Percentiles rank a stretch among this genome's conserved stretches.
These are phyloP conservation scores for Plasmopara muralis DNA, from an alignment of 352 stramenopile species.

Conservation along the genomic window DNA sequence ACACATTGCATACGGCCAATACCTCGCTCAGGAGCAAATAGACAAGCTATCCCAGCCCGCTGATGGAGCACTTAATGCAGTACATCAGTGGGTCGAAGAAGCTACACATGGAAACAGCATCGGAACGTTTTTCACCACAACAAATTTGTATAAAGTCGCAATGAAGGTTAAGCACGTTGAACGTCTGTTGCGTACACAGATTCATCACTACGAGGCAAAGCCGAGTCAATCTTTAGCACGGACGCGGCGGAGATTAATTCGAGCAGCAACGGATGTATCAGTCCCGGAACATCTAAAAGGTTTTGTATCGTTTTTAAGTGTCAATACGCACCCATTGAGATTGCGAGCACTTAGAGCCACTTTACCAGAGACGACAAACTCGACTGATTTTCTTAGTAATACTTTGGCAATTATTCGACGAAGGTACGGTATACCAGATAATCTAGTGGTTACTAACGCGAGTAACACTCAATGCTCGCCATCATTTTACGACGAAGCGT, in stretches of 20 bases:
- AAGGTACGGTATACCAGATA: conserved; percentile 57
- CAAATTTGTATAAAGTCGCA: conserved; percentile 35
- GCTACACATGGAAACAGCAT: conserved; percentile 12
- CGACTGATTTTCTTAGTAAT: conserved; percentile 8
- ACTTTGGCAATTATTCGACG: conserved; percentile 45
- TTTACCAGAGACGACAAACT: conserved; percentile 15
- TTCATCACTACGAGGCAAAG: conserved; percentile 37
- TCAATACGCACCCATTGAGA: conserved; percentile 58
- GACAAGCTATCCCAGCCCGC: conserved; percentile 37
- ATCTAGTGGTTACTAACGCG: conserved; percentile 61
- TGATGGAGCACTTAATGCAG: conserved; percentile 35
- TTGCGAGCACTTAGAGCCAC: conserved; percentile 38
- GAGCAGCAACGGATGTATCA: conserved; percentile 23
- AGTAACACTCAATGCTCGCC: conserved; percentile 55
- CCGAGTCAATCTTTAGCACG: not conserved
- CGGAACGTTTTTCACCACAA: conserved; percentile 34
- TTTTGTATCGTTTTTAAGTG: conserved; percentile 56
- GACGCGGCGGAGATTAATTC: conserved; percentile 32
- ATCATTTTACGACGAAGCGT: conserved; percentile 77
- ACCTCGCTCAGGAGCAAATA: conserved; percentile 36
- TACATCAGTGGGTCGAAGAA: conserved; percentile 40
- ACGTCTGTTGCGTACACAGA: conserved; percentile 38
- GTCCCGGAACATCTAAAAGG: conserved; percentile 36
- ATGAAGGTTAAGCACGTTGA: conserved; percentile 46
- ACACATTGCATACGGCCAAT: conserved; percentile 41